These are phyloP conservation scores for Diaporthe helianthi DNA, from an alignment of 2,329 filamentous ascomycete species.

Conservation along the genomic window DNA sequence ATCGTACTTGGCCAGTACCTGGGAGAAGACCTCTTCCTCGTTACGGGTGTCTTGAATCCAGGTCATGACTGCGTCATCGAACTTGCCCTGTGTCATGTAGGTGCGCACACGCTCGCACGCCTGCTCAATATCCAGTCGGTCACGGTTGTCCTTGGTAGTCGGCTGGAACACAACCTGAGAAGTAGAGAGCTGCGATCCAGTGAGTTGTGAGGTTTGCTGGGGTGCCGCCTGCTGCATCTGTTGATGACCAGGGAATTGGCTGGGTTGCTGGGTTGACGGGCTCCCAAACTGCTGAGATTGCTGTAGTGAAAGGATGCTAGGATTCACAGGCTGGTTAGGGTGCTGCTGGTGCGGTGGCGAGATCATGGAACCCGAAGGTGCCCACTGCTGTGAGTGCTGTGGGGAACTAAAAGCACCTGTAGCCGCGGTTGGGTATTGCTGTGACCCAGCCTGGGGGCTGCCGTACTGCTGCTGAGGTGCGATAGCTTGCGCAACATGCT, in stretches of 20 bases:
- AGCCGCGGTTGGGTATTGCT: conserved; percentile 32
- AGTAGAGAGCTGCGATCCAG: conserved; percentile 34
- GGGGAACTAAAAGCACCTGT: conserved; percentile 21
- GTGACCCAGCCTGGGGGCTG: conserved; percentile 29
- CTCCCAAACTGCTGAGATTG: conserved; percentile 33
- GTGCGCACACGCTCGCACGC: conserved; percentile 66
- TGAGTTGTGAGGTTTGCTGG: conserved; percentile 22
- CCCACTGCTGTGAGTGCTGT: conserved; percentile 33
- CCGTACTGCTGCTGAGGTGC: conserved; percentile 28
- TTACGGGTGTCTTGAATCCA: conserved; percentile 67
- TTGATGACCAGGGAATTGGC: conserved; percentile 28
- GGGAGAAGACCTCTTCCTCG: conserved; percentile 68
- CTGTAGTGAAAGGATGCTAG: conserved; percentile 29
- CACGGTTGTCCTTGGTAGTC: conserved; percentile 51
- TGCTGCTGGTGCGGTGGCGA: conserved; percentile 30
- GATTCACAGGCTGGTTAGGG: conserved; percentile 29
- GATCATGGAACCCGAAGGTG: conserved; percentile 16
- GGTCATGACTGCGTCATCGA: conserved; percentile 68
- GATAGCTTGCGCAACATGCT: conserved; percentile 26
- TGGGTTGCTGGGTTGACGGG: conserved; percentile 29
- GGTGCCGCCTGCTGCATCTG: conserved; percentile 17
- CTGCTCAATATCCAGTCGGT: conserved; percentile 62
- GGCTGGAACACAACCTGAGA: conserved; percentile 48
- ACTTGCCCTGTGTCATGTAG: conserved; percentile 66
- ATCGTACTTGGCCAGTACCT: conserved; percentile 58